A percentile compares a stretch with the other conserved stretches of the same genome.
These are phyloP conservation scores for Pyricularia grisea DNA, from an alignment of 2,329 filamentous ascomycete genomes.

Conservation along the genomic window DNA sequence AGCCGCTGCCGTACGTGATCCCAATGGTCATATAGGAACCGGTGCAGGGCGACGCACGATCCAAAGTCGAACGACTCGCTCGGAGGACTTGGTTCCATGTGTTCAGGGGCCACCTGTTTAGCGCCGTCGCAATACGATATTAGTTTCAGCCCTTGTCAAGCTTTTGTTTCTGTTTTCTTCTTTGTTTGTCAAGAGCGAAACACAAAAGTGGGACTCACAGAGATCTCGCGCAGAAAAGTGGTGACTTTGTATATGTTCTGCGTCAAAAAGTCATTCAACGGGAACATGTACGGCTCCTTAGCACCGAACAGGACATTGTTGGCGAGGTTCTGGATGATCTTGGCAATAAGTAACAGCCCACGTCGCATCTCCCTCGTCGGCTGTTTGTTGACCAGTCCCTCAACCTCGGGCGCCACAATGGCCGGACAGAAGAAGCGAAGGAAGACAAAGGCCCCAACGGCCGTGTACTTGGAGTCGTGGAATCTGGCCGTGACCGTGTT, in stretches of 20 bases:
- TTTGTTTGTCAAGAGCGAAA: constrained; percentile 17
- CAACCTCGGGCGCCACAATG: constrained; percentile 60
- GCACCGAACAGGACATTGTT: constrained; percentile 65
- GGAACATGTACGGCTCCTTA: constrained; percentile 66
- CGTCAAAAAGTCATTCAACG: constrained; percentile 58
- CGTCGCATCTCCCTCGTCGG: constrained; percentile 62
- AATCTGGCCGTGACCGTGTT: constrained; percentile 54
- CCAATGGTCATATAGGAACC: constrained; percentile 64
- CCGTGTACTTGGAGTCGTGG: constrained; percentile 62
- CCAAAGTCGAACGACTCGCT: constrained; percentile 57
- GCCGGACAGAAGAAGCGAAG: constrained; percentile 64
- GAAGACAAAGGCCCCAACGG: constrained; percentile 63
- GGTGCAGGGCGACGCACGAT: constrained; percentile 59
- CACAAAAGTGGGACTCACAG: constrained; percentile 22
- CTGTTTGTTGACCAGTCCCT: constrained; percentile 50
- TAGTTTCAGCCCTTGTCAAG: constrained; percentile 18
- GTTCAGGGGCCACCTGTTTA: constrained; percentile 32
- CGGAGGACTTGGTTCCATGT: constrained; percentile 27
- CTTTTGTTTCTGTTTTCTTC: neutral
- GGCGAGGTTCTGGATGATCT: constrained; percentile 61
- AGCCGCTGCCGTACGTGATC: constrained; percentile 59
- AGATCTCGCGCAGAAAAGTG: constrained; percentile 58
- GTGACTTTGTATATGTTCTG: constrained; percentile 61
- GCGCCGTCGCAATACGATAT: neutral
- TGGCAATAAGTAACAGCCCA: constrained; percentile 59